Conservation (phyloP, 192 early-diverging fungal species). For the Coemansia biformis region DNA sequence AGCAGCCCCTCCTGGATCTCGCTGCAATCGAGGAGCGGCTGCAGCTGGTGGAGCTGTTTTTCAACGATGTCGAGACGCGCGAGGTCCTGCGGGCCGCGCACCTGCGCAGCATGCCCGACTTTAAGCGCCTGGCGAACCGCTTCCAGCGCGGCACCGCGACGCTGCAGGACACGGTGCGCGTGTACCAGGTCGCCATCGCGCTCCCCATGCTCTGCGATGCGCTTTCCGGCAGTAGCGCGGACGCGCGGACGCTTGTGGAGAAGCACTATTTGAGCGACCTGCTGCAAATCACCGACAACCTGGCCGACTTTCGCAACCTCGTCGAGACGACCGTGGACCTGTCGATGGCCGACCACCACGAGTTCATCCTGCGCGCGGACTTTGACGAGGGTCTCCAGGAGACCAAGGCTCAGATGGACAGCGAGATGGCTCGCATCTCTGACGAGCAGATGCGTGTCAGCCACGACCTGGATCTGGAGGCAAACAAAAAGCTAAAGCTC, state of each 20-base stretch:
- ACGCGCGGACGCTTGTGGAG: conserved; percentile 51
- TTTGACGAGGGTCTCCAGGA: conserved; percentile 61
- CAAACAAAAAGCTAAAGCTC: conserved; percentile 83
- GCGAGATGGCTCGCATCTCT: conserved; percentile 52
- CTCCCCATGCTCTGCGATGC: conserved; percentile 61
- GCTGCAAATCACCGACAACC: conserved; percentile 52
- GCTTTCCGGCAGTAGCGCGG: conserved; percentile 42
- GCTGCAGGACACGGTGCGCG: conserved; percentile 81
- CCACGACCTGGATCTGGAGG: conserved; percentile 65
- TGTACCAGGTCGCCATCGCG: conserved; percentile 77
- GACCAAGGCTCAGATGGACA: conserved; percentile 50
- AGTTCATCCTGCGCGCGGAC: conserved; percentile 82
- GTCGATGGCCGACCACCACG: conserved; percentile 74
- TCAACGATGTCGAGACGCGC: conserved; percentile 59
- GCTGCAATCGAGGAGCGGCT: conserved; percentile 72
- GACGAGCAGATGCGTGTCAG: conserved; percentile 57
- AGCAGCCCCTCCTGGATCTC: conserved; percentile 77
- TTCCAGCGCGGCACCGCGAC: conserved; percentile 74
- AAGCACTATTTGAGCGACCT: conserved; percentile 47
- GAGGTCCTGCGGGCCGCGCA: conserved; percentile 64
- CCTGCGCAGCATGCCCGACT: conserved; percentile 80
- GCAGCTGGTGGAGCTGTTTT: conserved; percentile 66
- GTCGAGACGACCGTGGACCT: conserved; percentile 91
- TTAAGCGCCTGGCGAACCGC: conserved; percentile 79
- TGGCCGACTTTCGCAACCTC: conserved; percentile 68